Evolutionary conservation across 768 basidiomycete species (phyloP), one percentile per base, ranked within the genome.

Genomic region (Sporobolomyces phaffii): DNA sequence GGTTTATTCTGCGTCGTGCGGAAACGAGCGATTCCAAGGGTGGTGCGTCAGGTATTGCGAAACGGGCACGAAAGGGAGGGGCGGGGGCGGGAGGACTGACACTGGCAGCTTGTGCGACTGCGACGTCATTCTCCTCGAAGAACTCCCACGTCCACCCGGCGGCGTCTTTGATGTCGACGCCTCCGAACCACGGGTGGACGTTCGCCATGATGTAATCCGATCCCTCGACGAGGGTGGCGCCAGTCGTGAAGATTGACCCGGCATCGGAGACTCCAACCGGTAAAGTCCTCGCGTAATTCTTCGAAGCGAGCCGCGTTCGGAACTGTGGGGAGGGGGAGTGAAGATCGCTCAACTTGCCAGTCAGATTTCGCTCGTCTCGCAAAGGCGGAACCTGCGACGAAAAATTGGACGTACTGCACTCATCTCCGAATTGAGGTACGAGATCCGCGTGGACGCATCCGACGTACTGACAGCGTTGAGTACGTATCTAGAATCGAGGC

Each of bases 131-230:
- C 14, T 81, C 75, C 65, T 86, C 73, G 81, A 92, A 96, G 81
- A 90, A 98, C 0, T 82, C 72, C 22, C 80, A 80, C 0, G 90
- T 92, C 94, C 94, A 99, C 9, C 72, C 82, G 0, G 92, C 89
- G 0, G 88, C 86, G 5, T 82, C 73, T 7, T 83, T 77, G 29
- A 86, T 84, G 11, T 83, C 81, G 29, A 87, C 83, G 72, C 87
- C 85, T n/a, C 87, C 93, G 76, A 96, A 97, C 48, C 52, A 44
- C 31, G 52, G 65, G 48, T 61, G 63, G 13, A 80, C 83, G 36
- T 72, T 73, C 11, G 91, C 92, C 15, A 92, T 91, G 56, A 52
- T 31, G 74, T 96, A 92, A 17, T 89, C 82, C 20, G 82, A 88
- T 34, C 91, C 90, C 0, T 38, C 34, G 0, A 72, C 76, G 31